These are phyloP conservation scores for Yamadazyma sp. DNA, from an alignment of 1,139 yeast genomes.

Conservation along the genomic window DNA sequence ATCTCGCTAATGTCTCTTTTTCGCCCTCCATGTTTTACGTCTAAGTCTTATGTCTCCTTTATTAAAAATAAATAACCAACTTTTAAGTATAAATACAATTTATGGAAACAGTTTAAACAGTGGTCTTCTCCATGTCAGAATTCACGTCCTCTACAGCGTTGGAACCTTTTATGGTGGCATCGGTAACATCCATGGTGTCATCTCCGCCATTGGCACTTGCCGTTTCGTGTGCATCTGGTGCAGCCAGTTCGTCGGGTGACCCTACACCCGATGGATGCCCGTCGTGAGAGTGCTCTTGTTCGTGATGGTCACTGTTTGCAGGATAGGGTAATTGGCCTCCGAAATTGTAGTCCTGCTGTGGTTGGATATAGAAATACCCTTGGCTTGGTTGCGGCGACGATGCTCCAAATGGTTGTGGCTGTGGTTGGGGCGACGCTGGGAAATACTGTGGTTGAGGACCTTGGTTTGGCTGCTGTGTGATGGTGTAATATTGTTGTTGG, in stretches of 20 bases:
- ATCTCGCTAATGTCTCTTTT: no score
- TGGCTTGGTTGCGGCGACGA: slow-evolving; percentile 12
- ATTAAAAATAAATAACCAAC: not conserved
- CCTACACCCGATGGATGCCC: not conserved
- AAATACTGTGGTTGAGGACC: slow-evolving; percentile 41
- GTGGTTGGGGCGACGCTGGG: slow-evolving; percentile 36
- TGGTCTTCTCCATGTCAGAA: not conserved
- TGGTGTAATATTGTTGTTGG: slow-evolving; percentile 46
- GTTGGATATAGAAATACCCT: slow-evolving; percentile 14
- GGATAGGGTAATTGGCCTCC: slow-evolving; percentile 20
- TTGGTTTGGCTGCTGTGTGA: slow-evolving; percentile 32
- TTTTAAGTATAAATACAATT: not conserved
- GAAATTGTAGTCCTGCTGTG: slow-evolving; percentile 15
- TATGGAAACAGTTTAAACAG: not conserved
- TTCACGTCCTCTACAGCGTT: slow-evolving; percentile 1
- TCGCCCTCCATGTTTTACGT: no score
- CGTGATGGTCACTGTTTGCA: slow-evolving; percentile 7
- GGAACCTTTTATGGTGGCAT: slow-evolving; percentile 2
- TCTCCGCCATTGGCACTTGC: not conserved
- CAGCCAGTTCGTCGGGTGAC: not conserved
- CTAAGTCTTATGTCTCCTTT: no score
- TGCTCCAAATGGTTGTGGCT: slow-evolving; percentile 6
- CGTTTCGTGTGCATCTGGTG: not conserved
- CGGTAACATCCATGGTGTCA: slow-evolving; percentile 2
- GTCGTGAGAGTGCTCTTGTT: not conserved